These are phyloP conservation scores for Ophiostoma sp. DNA, from an alignment of 2,329 filamentous ascomycete genomes.

Conservation along the genomic window DNA sequence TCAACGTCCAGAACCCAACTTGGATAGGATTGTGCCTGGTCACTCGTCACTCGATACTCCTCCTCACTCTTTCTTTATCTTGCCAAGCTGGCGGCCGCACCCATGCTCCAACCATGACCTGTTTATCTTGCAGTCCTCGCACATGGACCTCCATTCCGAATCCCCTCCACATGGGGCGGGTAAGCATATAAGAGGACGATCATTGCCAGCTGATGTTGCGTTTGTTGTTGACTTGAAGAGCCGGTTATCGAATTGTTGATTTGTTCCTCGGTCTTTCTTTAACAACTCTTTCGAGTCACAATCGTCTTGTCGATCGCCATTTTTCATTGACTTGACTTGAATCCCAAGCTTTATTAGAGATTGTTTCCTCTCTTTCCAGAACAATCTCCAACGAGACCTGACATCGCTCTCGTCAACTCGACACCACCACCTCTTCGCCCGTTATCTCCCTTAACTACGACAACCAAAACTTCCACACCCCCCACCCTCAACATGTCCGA, in stretches of 20 bases:
- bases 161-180: background rate
- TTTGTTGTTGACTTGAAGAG: background rate
- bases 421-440: background rate
- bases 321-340: too few relatives aligned
- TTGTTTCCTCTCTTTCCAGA: too few relatives aligned
- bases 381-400: background rate
- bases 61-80: constrained; percentile 1
- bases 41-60: background rate
- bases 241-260: background rate
- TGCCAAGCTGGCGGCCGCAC: constrained; percentile 12
- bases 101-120: background rate
- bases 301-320: too few relatives aligned
- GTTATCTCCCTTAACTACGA: background rate
- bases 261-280: background rate
- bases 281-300: background rate
- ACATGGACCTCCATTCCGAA: too few relatives aligned
- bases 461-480: background rate
- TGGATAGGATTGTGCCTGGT: background rate
- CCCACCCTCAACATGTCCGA: constrained; percentile 28
- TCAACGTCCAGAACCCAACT: background rate
- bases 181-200: constrained; percentile 15
- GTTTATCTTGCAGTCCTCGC: constrained; percentile 7
- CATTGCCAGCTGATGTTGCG: background rate
- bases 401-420: background rate
- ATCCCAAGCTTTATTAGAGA: background rate